Base-by-base conservation (phyloP, 768 basidiomycete genomes). In the Pisolithus orientalis region DNA sequence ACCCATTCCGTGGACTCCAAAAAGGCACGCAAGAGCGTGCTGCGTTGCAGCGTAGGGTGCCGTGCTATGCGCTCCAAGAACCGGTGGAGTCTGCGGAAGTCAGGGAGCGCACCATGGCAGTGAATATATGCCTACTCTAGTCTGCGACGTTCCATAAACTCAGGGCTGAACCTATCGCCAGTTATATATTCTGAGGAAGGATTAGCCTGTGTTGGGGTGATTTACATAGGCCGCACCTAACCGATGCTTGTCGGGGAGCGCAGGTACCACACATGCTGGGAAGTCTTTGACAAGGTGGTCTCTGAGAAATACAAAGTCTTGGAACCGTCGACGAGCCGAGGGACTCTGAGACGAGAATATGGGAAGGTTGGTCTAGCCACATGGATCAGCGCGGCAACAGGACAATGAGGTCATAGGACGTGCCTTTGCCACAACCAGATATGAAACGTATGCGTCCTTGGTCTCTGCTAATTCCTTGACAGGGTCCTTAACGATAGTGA, bases 1-100 rank as follows among this genome's bases (percentile, higher is more conserved):
- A 94, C 95, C 96, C 96, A 99, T 94, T 99, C 96, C 32, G 90
- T 89, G 3, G 94, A 95, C 66, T 93, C 90, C 53, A 98, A 85
- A 74, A 99, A 99, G 28, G 92, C 90, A 7, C 87, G 84, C n/a
- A 96, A 77, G 29, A 98, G 82, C 8, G 87, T 87, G 56, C 89
- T 90, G 47, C 96, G 80, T 66, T 95, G 92, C 11, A 99, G 75
- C 1, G 90, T 97, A 13, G 96, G 94, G 66, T 99, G 96, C 32
- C 91, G 82, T n/a, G 90, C 77, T 53, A 98, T 70, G 32, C 96
- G 85, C 65, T 94, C 83, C 39, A 97, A 69, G 72, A 97, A 99
- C 43, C 90, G 88, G 66, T 96, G 86, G 8, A 99, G 80, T 57
- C 96, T 98, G 59, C 21, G 24, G 13, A 52, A 29, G 37, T 10